Percentiles rank a stretch among this genome's conserved stretches.
These are phyloP conservation scores for Fusarium metavorans DNA, from an alignment of 2,329 filamentous ascomycete species.

Conservation along the genomic window DNA sequence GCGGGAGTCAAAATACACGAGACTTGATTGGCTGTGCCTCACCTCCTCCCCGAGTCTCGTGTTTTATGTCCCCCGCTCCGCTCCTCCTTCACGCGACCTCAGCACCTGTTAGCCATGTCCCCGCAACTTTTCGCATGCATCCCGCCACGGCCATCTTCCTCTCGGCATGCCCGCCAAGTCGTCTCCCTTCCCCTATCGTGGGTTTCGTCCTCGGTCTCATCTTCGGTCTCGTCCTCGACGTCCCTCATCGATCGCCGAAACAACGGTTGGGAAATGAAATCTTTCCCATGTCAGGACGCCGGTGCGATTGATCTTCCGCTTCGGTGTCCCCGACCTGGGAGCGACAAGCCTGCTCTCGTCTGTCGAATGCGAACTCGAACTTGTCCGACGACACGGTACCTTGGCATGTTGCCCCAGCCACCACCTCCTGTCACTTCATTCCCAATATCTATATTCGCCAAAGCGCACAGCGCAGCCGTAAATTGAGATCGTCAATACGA, in stretches of 20 bases:
- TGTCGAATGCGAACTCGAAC: too few species aligned
- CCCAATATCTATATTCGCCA: not conserved
- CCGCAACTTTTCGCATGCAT: slow-evolving; percentile 7
- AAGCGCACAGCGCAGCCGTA: not conserved
- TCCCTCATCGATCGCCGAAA: not conserved
- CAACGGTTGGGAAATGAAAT: not conserved
- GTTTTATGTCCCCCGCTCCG: too few species aligned
- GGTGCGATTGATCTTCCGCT: too few species aligned
- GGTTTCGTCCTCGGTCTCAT: too few species aligned
- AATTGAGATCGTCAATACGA: not conserved
- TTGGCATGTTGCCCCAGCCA: not conserved
- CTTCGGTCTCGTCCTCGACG: not conserved
- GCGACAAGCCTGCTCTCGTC: too few species aligned
- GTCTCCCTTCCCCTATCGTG: slow-evolving; percentile 5
- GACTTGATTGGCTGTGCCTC: too few species aligned
- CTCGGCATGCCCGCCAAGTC: slow-evolving; percentile 6
- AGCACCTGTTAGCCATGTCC: slow-evolving; percentile 9
- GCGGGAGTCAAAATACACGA: too few species aligned
- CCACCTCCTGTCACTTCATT: not conserved
- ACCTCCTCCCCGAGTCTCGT: too few species aligned
- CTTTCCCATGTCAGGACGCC: too few species aligned
- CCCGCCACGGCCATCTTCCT: slow-evolving; percentile 3
- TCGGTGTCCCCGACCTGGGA: too few species aligned
- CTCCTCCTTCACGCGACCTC: slow-evolving; percentile 14
- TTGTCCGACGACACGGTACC: too few species aligned